A percentile compares a stretch with the other conserved stretches of the same genome.
These are phyloP conservation scores for Pleurostoma richardsiae DNA, from an alignment of 2,329 filamentous ascomycete genomes.

Conservation along the genomic window DNA sequence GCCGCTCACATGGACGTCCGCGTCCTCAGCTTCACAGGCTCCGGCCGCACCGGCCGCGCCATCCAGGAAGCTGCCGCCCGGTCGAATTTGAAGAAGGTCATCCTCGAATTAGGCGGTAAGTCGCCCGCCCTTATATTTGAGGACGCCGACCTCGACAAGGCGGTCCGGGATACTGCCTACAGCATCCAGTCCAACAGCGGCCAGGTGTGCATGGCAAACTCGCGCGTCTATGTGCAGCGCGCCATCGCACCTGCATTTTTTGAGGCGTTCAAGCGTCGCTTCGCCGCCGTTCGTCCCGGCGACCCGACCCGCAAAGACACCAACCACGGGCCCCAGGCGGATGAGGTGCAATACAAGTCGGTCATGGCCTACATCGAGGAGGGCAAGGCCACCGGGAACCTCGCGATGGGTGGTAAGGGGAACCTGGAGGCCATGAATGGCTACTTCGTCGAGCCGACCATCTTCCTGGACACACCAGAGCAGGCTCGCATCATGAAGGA, in stretches of 20 bases:
- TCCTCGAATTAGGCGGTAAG: conserved; percentile 65
- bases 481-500: conserved; percentile 47
- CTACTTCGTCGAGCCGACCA: conserved; percentile 37
- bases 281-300: conserved; percentile 31
- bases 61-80: conserved; percentile 69
- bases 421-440: conserved; percentile 20
- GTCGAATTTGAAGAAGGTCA: conserved; percentile 60
- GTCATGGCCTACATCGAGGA: conserved; percentile 39
- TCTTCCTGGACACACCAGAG: conserved; percentile 37
- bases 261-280: conserved; percentile 45
- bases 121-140: conserved; percentile 60
- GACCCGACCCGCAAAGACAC: conserved; percentile 26
- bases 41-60: conserved; percentile 61
- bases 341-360: conserved; percentile 42
- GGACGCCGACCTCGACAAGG: conserved; percentile 59
- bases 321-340: conserved; percentile 41
- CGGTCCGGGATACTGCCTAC: conserved; percentile 45
- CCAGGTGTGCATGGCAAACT: conserved; percentile 56
- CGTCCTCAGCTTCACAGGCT: conserved; percentile 74
- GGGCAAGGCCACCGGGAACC: conserved; percentile 31
- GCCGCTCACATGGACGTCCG: conserved; percentile 64
- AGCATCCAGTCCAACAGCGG: conserved; percentile 49
- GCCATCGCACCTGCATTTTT: conserved; percentile 52
- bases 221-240: conserved; percentile 52
- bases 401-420: conserved; percentile 23